Evolutionary conservation across 805 yeast genomes (phyloP).

Genomic region (Candida odintsovae): DNA sequence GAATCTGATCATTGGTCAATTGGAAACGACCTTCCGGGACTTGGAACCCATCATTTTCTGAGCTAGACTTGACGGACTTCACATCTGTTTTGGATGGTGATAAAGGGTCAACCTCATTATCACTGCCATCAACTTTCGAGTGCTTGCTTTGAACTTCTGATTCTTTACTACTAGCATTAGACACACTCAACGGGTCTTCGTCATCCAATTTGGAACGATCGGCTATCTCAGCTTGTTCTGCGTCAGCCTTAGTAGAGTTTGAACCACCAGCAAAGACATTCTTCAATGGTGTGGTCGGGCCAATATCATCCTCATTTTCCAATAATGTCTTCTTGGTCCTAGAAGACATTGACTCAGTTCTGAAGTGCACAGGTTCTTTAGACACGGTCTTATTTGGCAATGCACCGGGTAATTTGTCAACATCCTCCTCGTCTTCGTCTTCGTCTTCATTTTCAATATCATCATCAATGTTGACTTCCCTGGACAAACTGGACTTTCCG

Average conservation of each 20-base stretch:
- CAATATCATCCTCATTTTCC: slow-evolving; percentile 14
- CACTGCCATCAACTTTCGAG: slow-evolving; percentile 2
- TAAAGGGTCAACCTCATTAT: slow-evolving; percentile 10
- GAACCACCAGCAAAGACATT: background rate
- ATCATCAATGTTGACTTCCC: slow-evolving; percentile 9
- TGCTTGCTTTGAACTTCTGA: slow-evolving; percentile 6
- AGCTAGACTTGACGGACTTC: slow-evolving; percentile 8
- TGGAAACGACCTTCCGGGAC: slow-evolving; percentile 22
- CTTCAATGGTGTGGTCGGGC: slow-evolving; percentile 16
- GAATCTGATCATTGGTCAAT: slow-evolving; percentile 5
- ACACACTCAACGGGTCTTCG: slow-evolving; percentile 14
- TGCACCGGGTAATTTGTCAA: slow-evolving; percentile 7
- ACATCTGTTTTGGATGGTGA: background rate
- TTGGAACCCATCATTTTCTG: slow-evolving; percentile 12
- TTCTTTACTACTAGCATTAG: background rate
- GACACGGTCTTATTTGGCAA: slow-evolving; percentile 6
- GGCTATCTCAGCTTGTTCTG: background rate
- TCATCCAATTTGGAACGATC: slow-evolving; percentile 7
- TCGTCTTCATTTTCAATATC: slow-evolving; percentile 18
- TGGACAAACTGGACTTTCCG: slow-evolving; percentile 22
- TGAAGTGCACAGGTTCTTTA: slow-evolving; percentile 11
- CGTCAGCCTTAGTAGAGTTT: background rate
- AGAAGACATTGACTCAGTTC: slow-evolving; percentile 15
- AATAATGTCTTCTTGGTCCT: slow-evolving; percentile 4
- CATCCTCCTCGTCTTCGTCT: slow-evolving; percentile 19